phyloP scores from a whole-genome alignment of 2,329 filamentous ascomycete species.

The Pseudonectria buxi region DNA sequence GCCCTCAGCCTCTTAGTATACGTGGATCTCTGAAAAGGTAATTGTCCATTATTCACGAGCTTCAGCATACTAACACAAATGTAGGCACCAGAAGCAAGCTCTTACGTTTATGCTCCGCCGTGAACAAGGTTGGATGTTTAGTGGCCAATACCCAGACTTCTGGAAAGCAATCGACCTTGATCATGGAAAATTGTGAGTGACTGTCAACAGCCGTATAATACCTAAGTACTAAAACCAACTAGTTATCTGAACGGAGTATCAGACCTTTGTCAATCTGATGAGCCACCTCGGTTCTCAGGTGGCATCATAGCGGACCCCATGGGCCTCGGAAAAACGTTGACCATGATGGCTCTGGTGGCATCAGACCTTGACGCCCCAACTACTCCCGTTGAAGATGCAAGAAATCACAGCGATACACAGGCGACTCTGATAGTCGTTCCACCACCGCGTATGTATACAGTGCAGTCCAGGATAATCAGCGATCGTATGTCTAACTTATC shows the following conservation, averaged over 20 bases:
- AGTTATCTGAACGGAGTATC: slow-evolving; percentile 32
- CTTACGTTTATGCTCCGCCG: slow-evolving; percentile 35
- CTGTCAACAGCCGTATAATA: background rate
- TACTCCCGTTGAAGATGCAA: background rate
- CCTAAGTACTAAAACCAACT: background rate
- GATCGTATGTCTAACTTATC: slow-evolving; percentile 3
- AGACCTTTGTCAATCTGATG: slow-evolving; percentile 17
- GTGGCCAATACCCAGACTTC: slow-evolving; percentile 21
- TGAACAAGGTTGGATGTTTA: slow-evolving; percentile 31
- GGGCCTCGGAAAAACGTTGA: slow-evolving; percentile 40
- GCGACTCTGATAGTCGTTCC: slow-evolving; percentile 32
- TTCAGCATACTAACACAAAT: background rate
- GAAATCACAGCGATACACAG: background rate
- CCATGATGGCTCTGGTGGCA: slow-evolving; percentile 36
- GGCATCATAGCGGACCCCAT: slow-evolving; percentile 42
- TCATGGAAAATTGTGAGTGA: slow-evolving; percentile 14
- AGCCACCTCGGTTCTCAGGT: slow-evolving; percentile 31
- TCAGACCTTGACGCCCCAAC: slow-evolving; percentile 3
- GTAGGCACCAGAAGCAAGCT: slow-evolving; percentile 38
- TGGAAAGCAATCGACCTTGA: slow-evolving; percentile 25
- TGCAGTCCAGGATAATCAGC: no score
- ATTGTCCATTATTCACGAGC: background rate
- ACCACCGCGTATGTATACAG: slow-evolving; percentile 23
- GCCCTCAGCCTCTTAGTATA: slow-evolving; percentile 21
- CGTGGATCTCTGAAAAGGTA: slow-evolving; percentile 19